These are phyloP conservation scores for Margaritispora aquatica DNA, from an alignment of 495 filamentous ascomycete species.

Conservation along the genomic window DNA sequence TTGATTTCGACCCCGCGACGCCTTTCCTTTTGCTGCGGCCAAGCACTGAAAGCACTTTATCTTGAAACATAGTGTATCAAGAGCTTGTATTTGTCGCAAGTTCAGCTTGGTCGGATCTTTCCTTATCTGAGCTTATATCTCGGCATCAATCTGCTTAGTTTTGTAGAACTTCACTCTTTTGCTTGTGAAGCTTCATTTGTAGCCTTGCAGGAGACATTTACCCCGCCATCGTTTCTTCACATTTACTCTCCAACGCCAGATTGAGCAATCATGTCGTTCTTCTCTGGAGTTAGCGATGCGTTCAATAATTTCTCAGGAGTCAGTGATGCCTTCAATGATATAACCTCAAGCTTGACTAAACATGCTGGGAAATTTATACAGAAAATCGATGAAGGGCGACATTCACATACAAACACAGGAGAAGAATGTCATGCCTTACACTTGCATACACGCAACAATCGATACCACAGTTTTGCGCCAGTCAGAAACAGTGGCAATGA, in stretches of 20 bases:
- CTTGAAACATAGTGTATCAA: neutral
- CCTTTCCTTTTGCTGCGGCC: neutral
- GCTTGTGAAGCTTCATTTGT: neutral
- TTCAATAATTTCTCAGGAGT: conserved; percentile 8
- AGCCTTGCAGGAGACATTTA: neutral
- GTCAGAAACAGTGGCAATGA: conserved; percentile 64
- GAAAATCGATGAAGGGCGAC: conserved; percentile 21
- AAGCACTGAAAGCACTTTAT: neutral
- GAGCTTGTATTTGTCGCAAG: neutral
- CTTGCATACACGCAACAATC: conserved; percentile 44
- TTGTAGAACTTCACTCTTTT: neutral
- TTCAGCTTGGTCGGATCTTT: neutral
- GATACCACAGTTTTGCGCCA: conserved; percentile 80
- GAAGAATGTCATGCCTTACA: conserved; percentile 27
- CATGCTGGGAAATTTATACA: conserved; percentile 11
- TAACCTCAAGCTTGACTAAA: conserved; percentile 5
- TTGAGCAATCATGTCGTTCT: conserved; percentile 13
- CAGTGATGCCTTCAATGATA: neutral
- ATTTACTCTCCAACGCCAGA: neutral
- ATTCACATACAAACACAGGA: conserved; percentile 35
- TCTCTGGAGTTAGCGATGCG: conserved; percentile 3
- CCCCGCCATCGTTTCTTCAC: neutral
- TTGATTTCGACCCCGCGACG: neutral
- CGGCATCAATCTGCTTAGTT: neutral
- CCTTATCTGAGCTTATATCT: neutral